These are phyloP conservation scores for Knoxdaviesia capensis DNA, from an alignment of 2,329 filamentous ascomycete genomes.

Conservation along the genomic window DNA sequence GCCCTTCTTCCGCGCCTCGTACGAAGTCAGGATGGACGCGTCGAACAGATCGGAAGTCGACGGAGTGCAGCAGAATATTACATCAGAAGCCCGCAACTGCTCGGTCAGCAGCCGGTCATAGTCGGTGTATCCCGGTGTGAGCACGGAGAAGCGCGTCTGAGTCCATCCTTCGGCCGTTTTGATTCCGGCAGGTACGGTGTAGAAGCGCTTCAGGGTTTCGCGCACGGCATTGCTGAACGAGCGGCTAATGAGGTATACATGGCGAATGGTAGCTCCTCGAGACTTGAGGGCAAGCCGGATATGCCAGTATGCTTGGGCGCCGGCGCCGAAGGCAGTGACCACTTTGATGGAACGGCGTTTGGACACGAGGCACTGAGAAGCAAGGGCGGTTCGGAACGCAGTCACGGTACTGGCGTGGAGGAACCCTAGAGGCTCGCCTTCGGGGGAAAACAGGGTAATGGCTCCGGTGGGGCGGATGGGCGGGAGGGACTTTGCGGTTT, in stretches of 20 bases:
- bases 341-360: slow-evolving; percentile 52
- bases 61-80: slow-evolving; percentile 80
- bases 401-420: slow-evolving; percentile 57
- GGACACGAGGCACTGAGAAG: slow-evolving; percentile 43
- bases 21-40: slow-evolving; percentile 46
- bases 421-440: slow-evolving; percentile 43
- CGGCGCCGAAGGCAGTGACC: slow-evolving; percentile 69
- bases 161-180: slow-evolving; percentile 41
- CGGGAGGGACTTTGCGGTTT: slow-evolving; percentile 9
- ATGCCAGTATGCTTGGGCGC: slow-evolving; percentile 89
- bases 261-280: slow-evolving; percentile 47
- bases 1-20: slow-evolving; percentile 49
- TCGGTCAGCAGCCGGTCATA: slow-evolving; percentile 45
- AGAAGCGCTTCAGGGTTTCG: slow-evolving; percentile 26
- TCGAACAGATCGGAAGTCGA: slow-evolving; percentile 59
- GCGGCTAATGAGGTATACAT: slow-evolving; percentile 69
- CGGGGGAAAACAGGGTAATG: slow-evolving; percentile 45
- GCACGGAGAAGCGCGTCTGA: slow-evolving; percentile 43
- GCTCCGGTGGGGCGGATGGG: slow-evolving; percentile 37
- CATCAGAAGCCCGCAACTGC: slow-evolving; percentile 51
- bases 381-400: slow-evolving; percentile 61
- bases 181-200: slow-evolving; percentile 17
- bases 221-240: slow-evolving; percentile 39
- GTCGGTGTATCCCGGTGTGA: slow-evolving; percentile 53
- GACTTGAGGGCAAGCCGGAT: slow-evolving; percentile 65